Base-by-base conservation (phyloP, 108 stramenopile genomes). In the Asterionellopsis glacialis region DNA sequence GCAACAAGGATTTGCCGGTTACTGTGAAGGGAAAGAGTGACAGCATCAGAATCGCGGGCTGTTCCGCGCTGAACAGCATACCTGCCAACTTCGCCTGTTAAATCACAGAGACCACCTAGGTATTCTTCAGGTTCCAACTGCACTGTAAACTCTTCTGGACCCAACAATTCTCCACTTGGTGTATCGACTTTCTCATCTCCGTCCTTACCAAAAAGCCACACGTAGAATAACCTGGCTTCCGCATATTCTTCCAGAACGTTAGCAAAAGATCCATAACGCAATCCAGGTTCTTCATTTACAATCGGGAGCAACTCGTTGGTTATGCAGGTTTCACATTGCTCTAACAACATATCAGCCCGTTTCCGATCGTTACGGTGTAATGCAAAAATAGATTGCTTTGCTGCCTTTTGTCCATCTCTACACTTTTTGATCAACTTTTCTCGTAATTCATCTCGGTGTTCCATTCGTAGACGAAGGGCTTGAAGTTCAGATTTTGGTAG, bases 81-180 rank as follows among this genome's bases (percentile, higher is more conserved):
- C n/a, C 97, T 67, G 21, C 95, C 96, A 42, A 98, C 75, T 67
- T 98, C 97, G 10, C 97, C 97, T 10, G 95, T 95, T 18, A 98
- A 67, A 67, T 98, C 97, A 41, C 94, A 93, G n/a, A 98, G 33
- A 0, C 95, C 97, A 11, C 97, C 96, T 5, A 97, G 72, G 61
- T 97, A 97, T 47, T 95, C 94, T 51, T 81, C 88, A 9, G 82
- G 67, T 41, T 79, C 72, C 7, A 90, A 58, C 9, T 49, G 25
- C 25, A 94, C 52, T 3, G 59, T 60, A 18, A 93, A 74, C 16
- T 84, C 84, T 12, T 75, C 60, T 9, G 51, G 51, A 12, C 49
- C 33, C 22, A 88, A 55, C 23, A 90, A 50, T 14, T 56, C 67
- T 1, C 89, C 82, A 1, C 72, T 68, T 5, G 83, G 77, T 25